Conservation (phyloP, 495 filamentous ascomycete species). For the Penicillium mononematosum region DNA sequence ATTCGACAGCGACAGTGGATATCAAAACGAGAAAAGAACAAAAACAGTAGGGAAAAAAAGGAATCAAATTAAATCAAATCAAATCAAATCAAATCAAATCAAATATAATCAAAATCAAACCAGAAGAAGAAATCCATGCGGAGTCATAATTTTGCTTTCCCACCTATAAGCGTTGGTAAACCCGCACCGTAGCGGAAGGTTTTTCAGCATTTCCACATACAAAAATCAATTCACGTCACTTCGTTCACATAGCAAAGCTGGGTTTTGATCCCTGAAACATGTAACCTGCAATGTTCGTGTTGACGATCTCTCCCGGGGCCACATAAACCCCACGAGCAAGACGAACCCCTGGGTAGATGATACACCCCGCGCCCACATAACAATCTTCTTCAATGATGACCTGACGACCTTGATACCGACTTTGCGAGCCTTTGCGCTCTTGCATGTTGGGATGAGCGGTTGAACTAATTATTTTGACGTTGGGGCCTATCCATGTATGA, state of each 20-base stretch:
- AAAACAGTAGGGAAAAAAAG: not conserved
- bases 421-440: constrained; percentile 69
- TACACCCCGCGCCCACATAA: constrained; percentile 82
- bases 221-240: constrained; percentile 10
- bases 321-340: constrained; percentile 45
- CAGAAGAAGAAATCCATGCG: not conserved
- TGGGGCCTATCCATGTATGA: constrained; percentile 75
- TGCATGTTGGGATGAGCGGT: constrained; percentile 75
- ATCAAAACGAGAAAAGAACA: constrained; percentile 5
- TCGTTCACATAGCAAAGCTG: constrained; percentile 39
- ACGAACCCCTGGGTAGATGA: constrained; percentile 65
- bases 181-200: not conserved
- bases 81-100: not conserved
- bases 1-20: constrained; percentile 8
- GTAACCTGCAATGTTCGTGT: constrained; percentile 44
- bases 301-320: constrained; percentile 49
- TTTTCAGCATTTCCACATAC: not conserved
- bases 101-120: not conserved
- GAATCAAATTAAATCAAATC: not conserved
- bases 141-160: constrained; percentile 1
- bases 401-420: constrained; percentile 66
- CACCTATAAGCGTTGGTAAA: not conserved
- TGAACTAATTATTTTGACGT: constrained; percentile 80
- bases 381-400: constrained; percentile 87
- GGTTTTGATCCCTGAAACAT: constrained; percentile 48